Conservation (phyloP, 2,329 filamentous ascomycete genomes). For the Fusarium sp. region DNA sequence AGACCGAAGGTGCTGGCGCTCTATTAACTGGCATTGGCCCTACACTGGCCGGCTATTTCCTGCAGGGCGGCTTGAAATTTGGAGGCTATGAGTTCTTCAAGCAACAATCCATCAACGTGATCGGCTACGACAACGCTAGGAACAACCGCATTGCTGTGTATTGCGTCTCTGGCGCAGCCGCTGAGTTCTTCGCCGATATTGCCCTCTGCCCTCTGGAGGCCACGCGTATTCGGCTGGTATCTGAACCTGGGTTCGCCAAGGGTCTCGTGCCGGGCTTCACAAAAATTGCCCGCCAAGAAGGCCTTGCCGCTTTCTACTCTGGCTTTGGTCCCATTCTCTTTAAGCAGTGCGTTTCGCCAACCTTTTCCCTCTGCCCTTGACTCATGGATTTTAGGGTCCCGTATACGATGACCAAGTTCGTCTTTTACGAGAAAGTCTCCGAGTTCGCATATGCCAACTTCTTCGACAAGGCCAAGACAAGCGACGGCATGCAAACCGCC, state of each 20-base stretch:
- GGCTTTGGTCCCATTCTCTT: background rate
- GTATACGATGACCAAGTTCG: background rate
- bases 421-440: background rate
- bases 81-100: conserved; percentile 97
- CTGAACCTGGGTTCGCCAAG: background rate
- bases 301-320: background rate
- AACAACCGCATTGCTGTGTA: conserved; percentile 86
- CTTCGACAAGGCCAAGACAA: conserved; percentile 65
- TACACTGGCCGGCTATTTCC: background rate
- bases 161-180: conserved; percentile 72
- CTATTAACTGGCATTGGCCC: background rate
- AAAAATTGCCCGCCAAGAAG: background rate
- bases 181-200: background rate
- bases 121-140: conserved; percentile 81
- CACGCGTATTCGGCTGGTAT: background rate
- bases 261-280: background rate
- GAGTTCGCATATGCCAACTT: background rate
- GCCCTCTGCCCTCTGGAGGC: background rate
- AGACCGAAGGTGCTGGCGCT: conserved; percentile 82
- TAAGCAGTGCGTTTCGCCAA: background rate
- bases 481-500: conserved; percentile 75
- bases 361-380: background rate
- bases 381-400: background rate
- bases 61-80: conserved; percentile 81
- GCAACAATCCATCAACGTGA: conserved; percentile 83